A percentile compares a stretch with the other conserved stretches of the same genome.
Conservation (phyloP, 2,329 filamentous ascomycete species). For the Colletotrichum sojae region DNA sequence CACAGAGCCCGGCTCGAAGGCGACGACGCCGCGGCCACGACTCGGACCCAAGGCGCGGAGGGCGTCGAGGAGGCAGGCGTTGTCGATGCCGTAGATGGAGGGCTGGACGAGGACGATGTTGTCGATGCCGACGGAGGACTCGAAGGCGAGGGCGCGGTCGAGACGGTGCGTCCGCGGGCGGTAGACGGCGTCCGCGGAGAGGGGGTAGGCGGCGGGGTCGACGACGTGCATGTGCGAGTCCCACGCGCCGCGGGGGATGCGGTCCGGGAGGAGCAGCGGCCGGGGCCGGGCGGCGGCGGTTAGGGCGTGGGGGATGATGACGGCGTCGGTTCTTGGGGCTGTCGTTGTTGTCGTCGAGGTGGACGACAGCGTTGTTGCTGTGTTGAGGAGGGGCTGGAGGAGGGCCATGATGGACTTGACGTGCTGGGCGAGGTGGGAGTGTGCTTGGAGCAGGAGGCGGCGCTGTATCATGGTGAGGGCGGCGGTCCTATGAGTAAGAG, state of each 20-base stretch:
- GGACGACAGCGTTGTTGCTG: conserved; percentile 4
- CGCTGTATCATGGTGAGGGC: conserved; percentile 26
- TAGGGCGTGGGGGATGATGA: conserved; percentile 14
- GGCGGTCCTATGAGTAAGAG: conserved; percentile 8
- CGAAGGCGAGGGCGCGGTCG: conserved; percentile 65
- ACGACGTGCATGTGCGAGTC: conserved; percentile 76
- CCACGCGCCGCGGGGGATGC: conserved; percentile 64
- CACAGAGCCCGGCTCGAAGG: conserved; percentile 62
- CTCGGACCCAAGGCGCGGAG: conserved; percentile 63
- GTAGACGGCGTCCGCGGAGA: conserved; percentile 65
- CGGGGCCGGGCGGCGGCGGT: conserved; percentile 15
- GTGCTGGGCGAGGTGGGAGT: conserved; percentile 15
- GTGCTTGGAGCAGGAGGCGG: conserved; percentile 17
- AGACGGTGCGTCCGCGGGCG: conserved; percentile 64
- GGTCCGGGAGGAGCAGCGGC: conserved; percentile 34
- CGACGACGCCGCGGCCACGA: conserved; percentile 68
- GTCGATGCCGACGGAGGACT: conserved; percentile 63
- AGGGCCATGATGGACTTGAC: conserved; percentile 34
- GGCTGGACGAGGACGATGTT: conserved; percentile 74
- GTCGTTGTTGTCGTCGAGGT: conserved; percentile 12
- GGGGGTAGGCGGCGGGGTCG: conserved; percentile 65
- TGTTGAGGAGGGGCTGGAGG: conserved; percentile 25
- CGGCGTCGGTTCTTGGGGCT: too few relatives aligned
- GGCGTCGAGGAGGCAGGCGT: conserved; percentile 70
- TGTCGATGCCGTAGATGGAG: conserved; percentile 73